Percentiles rank a stretch among this genome's conserved stretches.
Conservation (phyloP, 2,329 filamentous ascomycete genomes). For the Colletotrichum chrysophilum region DNA sequence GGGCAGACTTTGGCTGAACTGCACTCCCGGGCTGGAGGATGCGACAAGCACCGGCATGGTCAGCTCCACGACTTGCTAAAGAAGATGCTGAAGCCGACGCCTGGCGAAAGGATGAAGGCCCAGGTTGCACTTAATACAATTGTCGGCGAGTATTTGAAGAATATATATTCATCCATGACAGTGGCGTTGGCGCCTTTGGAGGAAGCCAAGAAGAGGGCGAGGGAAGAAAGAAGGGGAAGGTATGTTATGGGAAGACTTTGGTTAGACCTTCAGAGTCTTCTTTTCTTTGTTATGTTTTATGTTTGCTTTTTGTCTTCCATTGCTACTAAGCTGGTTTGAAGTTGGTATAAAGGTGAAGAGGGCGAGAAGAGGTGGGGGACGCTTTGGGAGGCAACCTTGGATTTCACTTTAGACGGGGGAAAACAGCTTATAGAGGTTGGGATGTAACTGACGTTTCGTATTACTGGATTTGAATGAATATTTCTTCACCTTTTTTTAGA, state of each 20-base stretch:
- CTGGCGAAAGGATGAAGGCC: background rate
- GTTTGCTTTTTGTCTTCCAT: background rate
- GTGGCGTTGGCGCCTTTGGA: background rate
- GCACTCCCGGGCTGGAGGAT: background rate
- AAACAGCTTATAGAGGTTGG: background rate
- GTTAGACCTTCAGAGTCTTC: background rate
- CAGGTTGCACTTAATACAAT: background rate
- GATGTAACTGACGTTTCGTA: background rate
- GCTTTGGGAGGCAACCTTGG: background rate
- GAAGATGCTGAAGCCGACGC: background rate
- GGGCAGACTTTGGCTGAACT: background rate
- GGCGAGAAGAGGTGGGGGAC: background rate
- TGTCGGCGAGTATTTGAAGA: no score
- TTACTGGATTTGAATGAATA: background rate
- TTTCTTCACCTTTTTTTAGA: no score
- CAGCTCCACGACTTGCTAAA: background rate
- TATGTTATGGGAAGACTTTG: background rate
- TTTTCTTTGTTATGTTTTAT: background rate
- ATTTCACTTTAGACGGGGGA: background rate
- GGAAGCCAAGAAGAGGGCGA: background rate
- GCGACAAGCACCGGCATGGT: background rate
- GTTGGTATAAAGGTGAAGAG: background rate
- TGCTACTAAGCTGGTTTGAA: background rate
- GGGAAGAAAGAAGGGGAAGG: background rate
- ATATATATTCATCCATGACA: no score